Percentiles rank a stretch among this genome's conserved stretches.
Evolutionary conservation across 495 filamentous ascomycete genomes (phyloP).

Genomic region (Trichocladium antarcticum): DNA sequence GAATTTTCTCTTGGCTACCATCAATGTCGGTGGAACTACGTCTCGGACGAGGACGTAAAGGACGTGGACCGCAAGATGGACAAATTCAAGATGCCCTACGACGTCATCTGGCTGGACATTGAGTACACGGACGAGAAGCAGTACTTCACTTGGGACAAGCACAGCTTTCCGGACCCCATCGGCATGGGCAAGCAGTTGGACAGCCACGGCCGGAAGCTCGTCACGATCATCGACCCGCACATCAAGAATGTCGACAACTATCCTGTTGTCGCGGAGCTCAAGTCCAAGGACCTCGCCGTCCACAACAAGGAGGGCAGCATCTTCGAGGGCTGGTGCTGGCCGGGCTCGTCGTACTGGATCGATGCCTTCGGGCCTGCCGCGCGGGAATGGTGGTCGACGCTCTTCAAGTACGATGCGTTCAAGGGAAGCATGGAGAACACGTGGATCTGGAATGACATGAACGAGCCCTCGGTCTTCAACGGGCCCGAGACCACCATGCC

Average conservation of each 20-base stretch:
- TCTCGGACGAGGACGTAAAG: constrained; percentile 90
- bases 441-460: constrained; percentile 99
- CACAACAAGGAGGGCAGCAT: constrained; percentile 80
- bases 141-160: constrained; percentile 92
- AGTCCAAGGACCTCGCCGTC: constrained; percentile 67
- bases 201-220: constrained; percentile 74
- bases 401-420: constrained; percentile 81
- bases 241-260: constrained; percentile 86
- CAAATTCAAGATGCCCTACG: constrained; percentile 87
- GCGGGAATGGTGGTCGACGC: constrained; percentile 72
- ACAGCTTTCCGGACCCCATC: constrained; percentile 74
- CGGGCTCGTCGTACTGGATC: constrained; percentile 89
- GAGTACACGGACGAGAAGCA: constrained; percentile 94
- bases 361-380: constrained; percentile 87
- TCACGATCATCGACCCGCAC: constrained; percentile 91
- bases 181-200: constrained; percentile 81
- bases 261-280: constrained; percentile 64
- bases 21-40: constrained; percentile 98
- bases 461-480: constrained; percentile 97
- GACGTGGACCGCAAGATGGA: constrained; percentile 95
- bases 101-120: constrained; percentile 97
- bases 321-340: constrained; percentile 98
- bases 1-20: constrained; percentile 89
- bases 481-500: constrained; percentile 96
- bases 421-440: constrained; percentile 70